phyloP scores from a whole-genome alignment of 495 filamentous ascomycete species.

The Beverwykella pulmonaria region DNA sequence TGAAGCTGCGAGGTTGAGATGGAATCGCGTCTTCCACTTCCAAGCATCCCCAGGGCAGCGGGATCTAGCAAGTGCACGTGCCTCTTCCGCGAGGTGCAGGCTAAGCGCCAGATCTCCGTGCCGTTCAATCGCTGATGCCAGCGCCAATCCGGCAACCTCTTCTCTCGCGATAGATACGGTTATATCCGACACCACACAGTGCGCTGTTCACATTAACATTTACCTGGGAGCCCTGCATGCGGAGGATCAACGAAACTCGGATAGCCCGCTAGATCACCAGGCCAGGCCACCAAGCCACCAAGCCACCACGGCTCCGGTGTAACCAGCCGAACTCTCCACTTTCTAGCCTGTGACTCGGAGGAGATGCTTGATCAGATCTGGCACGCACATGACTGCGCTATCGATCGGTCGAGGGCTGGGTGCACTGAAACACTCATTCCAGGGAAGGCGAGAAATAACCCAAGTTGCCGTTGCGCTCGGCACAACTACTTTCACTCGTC shows the following conservation, averaged over 20 bases:
- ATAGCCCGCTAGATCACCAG: too few species aligned
- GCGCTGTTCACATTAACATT: too few species aligned
- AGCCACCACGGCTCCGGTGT: too few species aligned
- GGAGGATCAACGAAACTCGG: background rate
- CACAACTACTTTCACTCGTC: background rate
- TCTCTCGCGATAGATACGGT: background rate
- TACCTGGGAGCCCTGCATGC: background rate
- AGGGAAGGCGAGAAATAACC: background rate
- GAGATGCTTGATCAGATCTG: slow-evolving; percentile 22
- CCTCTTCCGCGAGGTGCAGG: background rate
- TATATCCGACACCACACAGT: background rate
- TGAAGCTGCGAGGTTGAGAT: too few species aligned
- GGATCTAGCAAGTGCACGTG: background rate
- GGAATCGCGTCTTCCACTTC: too few species aligned
- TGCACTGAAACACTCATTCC: slow-evolving; percentile 16
- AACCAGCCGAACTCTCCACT: too few species aligned
- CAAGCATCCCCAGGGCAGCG: background rate
- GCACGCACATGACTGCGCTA: background rate
- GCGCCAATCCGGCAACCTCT: background rate
- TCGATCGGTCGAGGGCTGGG: background rate
- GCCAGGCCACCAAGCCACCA: too few species aligned
- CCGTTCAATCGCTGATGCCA: too few species aligned
- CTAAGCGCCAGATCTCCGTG: background rate
- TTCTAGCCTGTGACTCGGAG: too few species aligned
- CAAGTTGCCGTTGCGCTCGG: background rate